These are phyloP conservation scores for Calocera viscosa DNA, from an alignment of 768 basidiomycete genomes.

Conservation along the genomic window DNA sequence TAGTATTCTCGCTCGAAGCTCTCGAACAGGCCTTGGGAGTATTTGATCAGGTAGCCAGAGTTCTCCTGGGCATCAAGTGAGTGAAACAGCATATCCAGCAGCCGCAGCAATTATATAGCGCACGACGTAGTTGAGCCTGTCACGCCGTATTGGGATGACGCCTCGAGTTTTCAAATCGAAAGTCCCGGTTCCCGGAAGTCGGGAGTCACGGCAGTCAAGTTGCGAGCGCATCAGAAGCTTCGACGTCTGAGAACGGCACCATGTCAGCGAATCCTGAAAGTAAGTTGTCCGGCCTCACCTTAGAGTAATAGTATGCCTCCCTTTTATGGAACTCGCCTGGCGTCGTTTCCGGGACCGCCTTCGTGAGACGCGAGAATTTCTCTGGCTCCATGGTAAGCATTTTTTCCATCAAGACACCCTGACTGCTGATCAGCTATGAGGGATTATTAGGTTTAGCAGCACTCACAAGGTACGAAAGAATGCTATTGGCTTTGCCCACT, in stretches of 20 bases:
- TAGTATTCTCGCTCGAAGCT: constrained; percentile 93
- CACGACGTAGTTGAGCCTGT: constrained; percentile 71
- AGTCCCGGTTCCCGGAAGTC: constrained; percentile 77
- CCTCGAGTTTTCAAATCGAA: constrained; percentile 97
- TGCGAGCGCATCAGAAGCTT: constrained; percentile 86
- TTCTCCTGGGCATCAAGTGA: constrained; percentile 42
- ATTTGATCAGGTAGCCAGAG: constrained; percentile 62
- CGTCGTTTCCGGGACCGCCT: constrained; percentile 26
- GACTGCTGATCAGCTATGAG: neutral
- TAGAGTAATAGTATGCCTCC: constrained; percentile 80
- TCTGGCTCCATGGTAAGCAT: constrained; percentile 55
- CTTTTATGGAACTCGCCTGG: constrained; percentile 24
- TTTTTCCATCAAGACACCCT: constrained; percentile 86
- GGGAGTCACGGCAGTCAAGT: constrained; percentile 69
- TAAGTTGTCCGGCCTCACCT: constrained; percentile 35
- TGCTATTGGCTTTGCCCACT: constrained; percentile 8
- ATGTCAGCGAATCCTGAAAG: neutral
- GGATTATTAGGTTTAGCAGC: neutral
- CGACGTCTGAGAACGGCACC: neutral
- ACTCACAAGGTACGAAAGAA: constrained; percentile 26
- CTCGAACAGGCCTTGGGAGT: constrained; percentile 46
- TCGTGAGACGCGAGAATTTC: constrained; percentile 49
- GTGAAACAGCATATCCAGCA: constrained; percentile 1
- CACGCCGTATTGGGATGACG: constrained; percentile 67
- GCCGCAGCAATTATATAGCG: constrained; percentile 6